Conservation (phyloP, 164 flowering plant genomes). For the Aristolochia contorta region DNA sequence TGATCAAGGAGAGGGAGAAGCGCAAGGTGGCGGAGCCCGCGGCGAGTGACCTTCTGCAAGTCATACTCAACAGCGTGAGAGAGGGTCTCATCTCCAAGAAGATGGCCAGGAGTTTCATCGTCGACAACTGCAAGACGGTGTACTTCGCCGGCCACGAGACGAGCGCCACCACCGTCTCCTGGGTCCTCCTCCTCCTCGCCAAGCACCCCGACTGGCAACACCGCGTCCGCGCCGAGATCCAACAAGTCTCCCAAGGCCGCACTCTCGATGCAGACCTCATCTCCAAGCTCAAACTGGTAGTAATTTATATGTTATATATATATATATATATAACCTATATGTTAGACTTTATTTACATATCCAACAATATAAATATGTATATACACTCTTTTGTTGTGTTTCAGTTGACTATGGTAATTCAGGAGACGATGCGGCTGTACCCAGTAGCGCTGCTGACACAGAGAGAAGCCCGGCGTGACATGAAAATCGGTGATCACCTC, state of each 20-base stretch:
- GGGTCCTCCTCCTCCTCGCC: constrained; percentile 29
- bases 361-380: background rate
- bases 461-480: constrained; percentile 8
- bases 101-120: constrained; percentile 26
- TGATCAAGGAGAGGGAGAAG: constrained; percentile 27
- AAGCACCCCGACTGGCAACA: constrained; percentile 23
- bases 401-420: constrained; percentile 15
- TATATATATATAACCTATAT: too few species aligned
- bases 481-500: constrained; percentile 5
- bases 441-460: constrained; percentile 5
- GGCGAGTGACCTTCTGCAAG: constrained; percentile 24
- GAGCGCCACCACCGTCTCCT: constrained; percentile 16
- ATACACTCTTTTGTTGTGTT: too few species aligned
- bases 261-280: constrained; percentile 10
- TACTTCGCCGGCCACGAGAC: constrained; percentile 51
- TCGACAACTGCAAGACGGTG: constrained; percentile 60
- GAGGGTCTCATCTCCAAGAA: background rate
- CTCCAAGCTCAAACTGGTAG: constrained; percentile 6
- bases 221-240: constrained; percentile 18
- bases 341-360: too few species aligned
- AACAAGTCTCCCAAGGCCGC: constrained; percentile 11
- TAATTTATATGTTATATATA: background rate
- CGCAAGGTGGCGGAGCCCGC: background rate
- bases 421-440: constrained; percentile 11
- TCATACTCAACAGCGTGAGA: constrained; percentile 35